phyloP scores from a whole-genome alignment of 1,139 yeast genomes.

The Suhomyces yuchorum region DNA sequence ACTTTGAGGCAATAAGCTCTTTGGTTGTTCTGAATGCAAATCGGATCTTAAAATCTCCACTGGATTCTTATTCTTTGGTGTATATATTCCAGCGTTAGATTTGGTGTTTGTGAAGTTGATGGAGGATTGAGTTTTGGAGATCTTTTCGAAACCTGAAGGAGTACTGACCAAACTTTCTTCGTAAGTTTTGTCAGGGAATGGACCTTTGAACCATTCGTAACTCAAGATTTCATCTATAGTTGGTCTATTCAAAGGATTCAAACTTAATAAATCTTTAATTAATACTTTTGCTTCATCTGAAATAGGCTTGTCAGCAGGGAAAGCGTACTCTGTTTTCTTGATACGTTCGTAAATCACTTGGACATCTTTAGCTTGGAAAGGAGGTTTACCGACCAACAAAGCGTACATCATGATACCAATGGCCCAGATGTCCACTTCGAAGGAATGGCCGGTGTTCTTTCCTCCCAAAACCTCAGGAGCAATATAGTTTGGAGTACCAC shows the following conservation, averaged over 20 bases:
- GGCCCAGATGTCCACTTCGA: conserved; percentile 96
- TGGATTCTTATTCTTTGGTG: conserved; percentile 58
- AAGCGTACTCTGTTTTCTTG: conserved; percentile 75
- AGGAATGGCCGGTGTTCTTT: conserved; percentile 84
- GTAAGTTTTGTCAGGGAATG: conserved; percentile 76
- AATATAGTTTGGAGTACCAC: conserved; percentile 97
- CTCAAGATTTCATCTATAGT: conserved; percentile 74
- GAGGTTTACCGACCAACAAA: conserved; percentile 88
- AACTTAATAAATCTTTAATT: conserved; percentile 69
- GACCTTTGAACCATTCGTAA: conserved; percentile 83
- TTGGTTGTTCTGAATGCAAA: conserved; percentile 68
- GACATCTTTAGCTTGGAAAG: conserved; percentile 95
- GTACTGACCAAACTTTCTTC: conserved; percentile 59
- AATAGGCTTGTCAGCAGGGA: conserved; percentile 74
- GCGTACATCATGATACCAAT: conserved; percentile 95
- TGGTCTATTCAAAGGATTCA: conserved; percentile 84
- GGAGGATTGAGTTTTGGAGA: conserved; percentile 63
- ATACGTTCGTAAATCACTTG: conserved; percentile 91
- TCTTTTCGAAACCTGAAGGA: conserved; percentile 58
- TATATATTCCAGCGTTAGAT: conserved; percentile 63
- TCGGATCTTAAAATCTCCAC: conserved; percentile 73
- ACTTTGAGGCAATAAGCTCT: conserved; percentile 77
- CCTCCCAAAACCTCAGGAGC: conserved; percentile 97
- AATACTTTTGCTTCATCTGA: conserved; percentile 72
- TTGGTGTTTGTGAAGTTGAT: conserved; percentile 70